Conservation (phyloP, 768 basidiomycete species). For the Serendipita vermifera region DNA sequence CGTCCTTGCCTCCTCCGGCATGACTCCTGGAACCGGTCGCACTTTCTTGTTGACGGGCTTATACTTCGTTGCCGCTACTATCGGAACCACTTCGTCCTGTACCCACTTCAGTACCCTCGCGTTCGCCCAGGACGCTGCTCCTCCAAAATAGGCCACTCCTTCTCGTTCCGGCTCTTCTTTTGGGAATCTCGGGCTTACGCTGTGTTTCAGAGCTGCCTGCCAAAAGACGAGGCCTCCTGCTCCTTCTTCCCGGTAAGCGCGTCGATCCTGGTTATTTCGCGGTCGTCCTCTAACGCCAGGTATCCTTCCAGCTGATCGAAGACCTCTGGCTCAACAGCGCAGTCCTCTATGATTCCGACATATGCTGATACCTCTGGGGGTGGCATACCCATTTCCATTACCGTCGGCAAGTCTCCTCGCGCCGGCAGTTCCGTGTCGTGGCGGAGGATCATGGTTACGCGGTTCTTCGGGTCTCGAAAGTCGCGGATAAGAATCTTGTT, state of each 20-base stretch:
- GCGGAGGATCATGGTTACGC: background rate
- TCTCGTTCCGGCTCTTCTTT: background rate
- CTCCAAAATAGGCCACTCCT: too few species aligned
- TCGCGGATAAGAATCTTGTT: background rate
- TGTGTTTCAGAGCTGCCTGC: background rate
- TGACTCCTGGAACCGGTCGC: constrained; percentile 15
- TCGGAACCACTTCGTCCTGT: too few species aligned
- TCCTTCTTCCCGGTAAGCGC: too few species aligned
- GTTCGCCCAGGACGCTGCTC: too few species aligned
- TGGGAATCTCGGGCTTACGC: background rate
- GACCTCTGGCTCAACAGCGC: background rate
- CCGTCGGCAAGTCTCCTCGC: background rate
- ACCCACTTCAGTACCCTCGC: too few species aligned
- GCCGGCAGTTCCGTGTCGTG: background rate
- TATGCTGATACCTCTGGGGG: background rate
- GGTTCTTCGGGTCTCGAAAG: background rate
- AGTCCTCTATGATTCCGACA: background rate
- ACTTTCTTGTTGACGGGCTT: constrained; percentile 18
- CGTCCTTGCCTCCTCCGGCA: constrained; percentile 14
- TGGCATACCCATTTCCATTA: background rate
- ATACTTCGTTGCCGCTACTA: constrained; percentile 16
- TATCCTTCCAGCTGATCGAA: background rate
- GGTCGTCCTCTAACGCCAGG: background rate
- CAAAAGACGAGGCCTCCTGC: background rate
- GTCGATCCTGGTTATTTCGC: too few species aligned